Base-by-base conservation (phyloP, 2,329 filamentous ascomycete genomes). In the Trichoderma sp. region DNA sequence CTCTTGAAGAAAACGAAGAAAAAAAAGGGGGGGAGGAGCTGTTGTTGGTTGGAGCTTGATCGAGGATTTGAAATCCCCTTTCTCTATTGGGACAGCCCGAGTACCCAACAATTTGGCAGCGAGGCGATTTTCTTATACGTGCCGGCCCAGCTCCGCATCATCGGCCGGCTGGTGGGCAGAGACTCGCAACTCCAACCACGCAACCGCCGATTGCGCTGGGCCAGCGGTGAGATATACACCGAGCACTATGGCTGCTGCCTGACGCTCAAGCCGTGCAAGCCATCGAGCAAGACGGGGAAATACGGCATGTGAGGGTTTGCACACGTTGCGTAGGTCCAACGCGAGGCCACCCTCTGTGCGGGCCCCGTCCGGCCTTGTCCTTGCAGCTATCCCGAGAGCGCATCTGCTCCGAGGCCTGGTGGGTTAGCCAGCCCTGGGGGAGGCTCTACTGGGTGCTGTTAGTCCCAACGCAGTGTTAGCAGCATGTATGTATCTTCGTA, bases 361-460 rank as follows among this genome's bases (percentile, higher is more conserved):
- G 51, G 21, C 51, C 51, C 13, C 51, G 28, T 65, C 18, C 28
- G 34, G 51, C 37, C 37, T 21, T 13, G 11, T 58, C 21, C n/a
- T 54, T 64, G 49, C 32, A 59, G 63, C 63, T 66, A 58, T 66
- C n/a, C 61, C 37, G 51, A 43, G 51, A 46, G 61, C 26, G 54
- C 54, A 54, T 65, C 24, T 49, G 28, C n/a, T 21, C 52, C 52
- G 59, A 26, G 18, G 32, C 13, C 59, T 52, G 30, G 46, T 54
- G 54, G 26, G 8, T 34, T 32, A 5, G 46, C 13, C 21, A 49
- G n/a, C 46, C n/a, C 21, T 13, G 5, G 39, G 39, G 46, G n/a
- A 49, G 46, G n/a, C 21, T 49, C 46, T 24, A 49, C 46, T 49
- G 13, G 46, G 46, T 13, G 21, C n/a, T 49, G 7, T 24, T 24